Base-by-base conservation (phyloP, 257 asterid species). In the Mitragyna speciosa region DNA sequence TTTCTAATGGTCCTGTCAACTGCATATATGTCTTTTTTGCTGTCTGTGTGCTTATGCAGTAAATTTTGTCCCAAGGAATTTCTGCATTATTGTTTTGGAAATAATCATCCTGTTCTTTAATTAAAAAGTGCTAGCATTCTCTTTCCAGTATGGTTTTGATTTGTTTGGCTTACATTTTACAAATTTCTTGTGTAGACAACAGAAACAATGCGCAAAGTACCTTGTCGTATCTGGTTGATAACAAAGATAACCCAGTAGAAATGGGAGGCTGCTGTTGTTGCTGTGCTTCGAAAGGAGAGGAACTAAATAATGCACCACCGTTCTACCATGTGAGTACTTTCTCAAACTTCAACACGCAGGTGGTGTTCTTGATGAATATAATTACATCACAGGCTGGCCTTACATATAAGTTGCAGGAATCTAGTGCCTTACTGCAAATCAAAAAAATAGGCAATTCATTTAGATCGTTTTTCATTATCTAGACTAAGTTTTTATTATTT, bases 241-340 rank as follows among this genome's bases (percentile, higher is more conserved):
- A 82, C 76, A 78, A 80, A 71, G 72, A 79, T 87, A 81, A 64
- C 78, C 80, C 74, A 43, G 56, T 79, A 83, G 85, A 82, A 73
- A 93, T 93, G 97, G 97, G 97, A 51, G 94, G 89, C 85, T 93
- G 97, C 78, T 89, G 94, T 73, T 92, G 95, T 74, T 93, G 96
- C 87, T 91, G 92, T 85, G 91, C 94, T 31, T 82, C 89, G 70
- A 87, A 78, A 73, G 64, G 73, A 70, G 83, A 73, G 72, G 91
- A 87, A 72, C 80, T 72, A 79, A 83, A 80, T 76, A 81, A 87
- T 73, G 80, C 93, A 12, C 84, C 90, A 17, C 86, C 91, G n/a
- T 85, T 83, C 73, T 84, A 87, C 85, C 93, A 82, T 67, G 97
- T 93, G 83, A 89, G 97, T 88, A 65, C 39, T 58, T 36, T 83